Evolutionary conservation across 208 protist species (phyloP).

Genomic region (Trypanosoma conorhini): DNA sequence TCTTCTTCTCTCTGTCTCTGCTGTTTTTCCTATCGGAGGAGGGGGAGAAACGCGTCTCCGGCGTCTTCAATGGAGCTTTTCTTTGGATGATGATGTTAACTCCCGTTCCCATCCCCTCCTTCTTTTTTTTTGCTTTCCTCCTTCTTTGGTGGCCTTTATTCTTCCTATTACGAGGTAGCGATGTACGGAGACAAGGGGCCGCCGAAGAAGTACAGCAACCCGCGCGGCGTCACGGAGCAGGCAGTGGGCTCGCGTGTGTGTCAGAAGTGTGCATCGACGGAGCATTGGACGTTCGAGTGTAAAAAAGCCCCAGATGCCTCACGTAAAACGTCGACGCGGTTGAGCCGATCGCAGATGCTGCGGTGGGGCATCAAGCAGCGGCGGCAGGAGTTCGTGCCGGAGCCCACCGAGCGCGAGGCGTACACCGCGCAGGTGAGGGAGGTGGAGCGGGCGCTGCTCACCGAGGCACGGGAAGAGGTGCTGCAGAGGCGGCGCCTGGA

Average conservation of each 20-base stretch:
- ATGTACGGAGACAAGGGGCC: slow-evolving; percentile 72
- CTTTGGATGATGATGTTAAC: background rate
- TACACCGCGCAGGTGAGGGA: slow-evolving; percentile 35
- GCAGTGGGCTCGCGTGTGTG: slow-evolving; percentile 32
- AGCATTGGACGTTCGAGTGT: slow-evolving; percentile 88
- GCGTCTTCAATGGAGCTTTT: no score
- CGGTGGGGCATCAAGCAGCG: slow-evolving; percentile 73
- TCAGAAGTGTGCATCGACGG: slow-evolving; percentile 63
- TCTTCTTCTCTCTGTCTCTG: no score
- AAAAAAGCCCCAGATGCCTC: slow-evolving; percentile 7
- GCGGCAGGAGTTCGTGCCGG: slow-evolving; percentile 61
- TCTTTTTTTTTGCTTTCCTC: background rate
- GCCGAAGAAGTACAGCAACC: slow-evolving; percentile 85
- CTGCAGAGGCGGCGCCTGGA: slow-evolving; percentile 8
- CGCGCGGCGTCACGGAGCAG: slow-evolving; percentile 43
- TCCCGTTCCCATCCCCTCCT: background rate
- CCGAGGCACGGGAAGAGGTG: slow-evolving; percentile 18
- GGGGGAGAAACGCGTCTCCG: no score
- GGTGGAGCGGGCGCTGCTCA: slow-evolving; percentile 24
- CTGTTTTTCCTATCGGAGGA: no score
- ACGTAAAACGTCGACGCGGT: slow-evolving; percentile 44
- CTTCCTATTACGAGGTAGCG: slow-evolving; percentile 2
- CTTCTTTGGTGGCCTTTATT: slow-evolving; percentile 8
- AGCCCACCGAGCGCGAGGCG: slow-evolving; percentile 61
- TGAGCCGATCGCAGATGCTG: slow-evolving; percentile 78